Evolutionary conservation across 2,329 filamentous ascomycete species (phyloP).

Genomic region (Chrysosporium queenslandicum): DNA sequence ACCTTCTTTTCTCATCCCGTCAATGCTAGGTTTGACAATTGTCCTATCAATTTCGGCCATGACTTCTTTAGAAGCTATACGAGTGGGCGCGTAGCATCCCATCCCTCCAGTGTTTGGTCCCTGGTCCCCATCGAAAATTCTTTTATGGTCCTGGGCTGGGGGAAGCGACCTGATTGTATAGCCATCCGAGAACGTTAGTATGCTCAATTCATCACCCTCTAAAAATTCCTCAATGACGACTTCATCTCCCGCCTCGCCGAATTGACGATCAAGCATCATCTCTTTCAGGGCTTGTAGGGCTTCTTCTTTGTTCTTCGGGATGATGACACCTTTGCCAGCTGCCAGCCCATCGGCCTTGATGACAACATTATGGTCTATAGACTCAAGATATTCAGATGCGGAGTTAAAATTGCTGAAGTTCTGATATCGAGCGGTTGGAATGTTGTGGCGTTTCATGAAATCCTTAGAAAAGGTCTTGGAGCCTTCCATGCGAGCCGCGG

Average conservation of each 20-base stretch:
- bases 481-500: conserved; percentile 82
- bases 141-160: conserved; percentile 93
- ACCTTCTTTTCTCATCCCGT: conserved; percentile 75
- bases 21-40: conserved; percentile 79
- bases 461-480: conserved; percentile 97
- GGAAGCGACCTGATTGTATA: conserved; percentile 73
- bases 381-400: conserved; percentile 64
- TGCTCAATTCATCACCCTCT: conserved; percentile 81
- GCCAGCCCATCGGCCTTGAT: conserved; percentile 92
- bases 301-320: conserved; percentile 71
- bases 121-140: conserved; percentile 77
- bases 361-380: conserved; percentile 62
- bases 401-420: conserved; percentile 73
- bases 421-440: conserved; percentile 82
- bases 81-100: conserved; percentile 93
- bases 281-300: conserved; percentile 70
- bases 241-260: conserved; percentile 75
- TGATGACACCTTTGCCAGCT: conserved; percentile 90
- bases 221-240: conserved; percentile 95
- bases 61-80: conserved; percentile 63
- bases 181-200: conserved; percentile 86
- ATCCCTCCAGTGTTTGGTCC: conserved; percentile 95
- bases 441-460: conserved; percentile 85
- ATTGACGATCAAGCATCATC: conserved; percentile 83
- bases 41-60: conserved; percentile 67